Base-by-base conservation (phyloP, 2,329 filamentous ascomycete species). In the Hypocreales sp. region DNA sequence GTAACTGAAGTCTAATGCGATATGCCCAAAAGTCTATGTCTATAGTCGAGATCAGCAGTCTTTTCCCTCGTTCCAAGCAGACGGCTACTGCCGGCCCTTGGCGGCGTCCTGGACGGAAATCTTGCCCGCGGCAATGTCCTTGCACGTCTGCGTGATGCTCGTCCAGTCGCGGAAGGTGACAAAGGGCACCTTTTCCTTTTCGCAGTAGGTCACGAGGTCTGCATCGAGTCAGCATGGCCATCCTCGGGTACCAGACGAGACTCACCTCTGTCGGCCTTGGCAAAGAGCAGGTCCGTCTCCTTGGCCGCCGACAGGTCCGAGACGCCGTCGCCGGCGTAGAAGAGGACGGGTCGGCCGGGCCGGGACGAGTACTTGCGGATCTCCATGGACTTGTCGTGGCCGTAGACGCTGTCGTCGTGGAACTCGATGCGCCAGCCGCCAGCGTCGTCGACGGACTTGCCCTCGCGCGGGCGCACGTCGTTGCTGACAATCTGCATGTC, bases 321-420 rank as follows among this genome's bases (percentile, higher is more conserved):
- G 5, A 94, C 83, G 26, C 87, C 87, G 42, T 95, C 87, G 32
- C 90, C 90, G 18, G 90, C 87, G 45, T 98, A 98, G 51, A 95
- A 83, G 57, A 95, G 71, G 21, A 72, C 75, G 3, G 90, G 90
- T 22, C 84, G 67, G 44, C 79, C 55, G 0, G 81, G 73, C 23
- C 92, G 62, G 15, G 72, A 63, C 3, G 78, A 76, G 55, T 95
- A 95, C 27, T 83, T 83, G 38, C 81, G 73, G 44, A 98, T 83
- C 48, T 90, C 82, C 29, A 87, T 62, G 15, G 78, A 86, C 69
- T 98, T 98, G 64, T 98, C 87, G 49, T 98, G 90, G n/a, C 90
- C 90, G 44, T 92, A 92, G 32, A 75, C 67, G 46, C 79, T 83
- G 34, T 87, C 82, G 48, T 98, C 86, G 45, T 83, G 84, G 56